phyloP scores from a whole-genome alignment of 345 rosid species.

The Sisymbrium irio region DNA sequence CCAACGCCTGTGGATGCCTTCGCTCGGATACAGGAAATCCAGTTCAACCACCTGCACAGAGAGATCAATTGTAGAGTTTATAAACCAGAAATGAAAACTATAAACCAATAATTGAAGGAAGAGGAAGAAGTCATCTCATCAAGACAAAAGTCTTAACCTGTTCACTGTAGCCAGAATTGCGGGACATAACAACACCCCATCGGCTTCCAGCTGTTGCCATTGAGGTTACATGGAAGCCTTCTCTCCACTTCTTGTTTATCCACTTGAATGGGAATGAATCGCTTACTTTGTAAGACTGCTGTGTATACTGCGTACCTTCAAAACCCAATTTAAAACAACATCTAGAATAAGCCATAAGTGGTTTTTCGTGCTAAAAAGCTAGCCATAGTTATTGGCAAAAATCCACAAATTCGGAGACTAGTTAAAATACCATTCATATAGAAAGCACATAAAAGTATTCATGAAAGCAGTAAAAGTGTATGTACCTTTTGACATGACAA shows the following conservation, averaged over 20 bases:
- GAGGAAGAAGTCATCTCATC: neutral
- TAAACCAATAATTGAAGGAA: neutral
- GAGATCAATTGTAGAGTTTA: neutral
- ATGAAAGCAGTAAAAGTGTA: neutral
- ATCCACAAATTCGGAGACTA: neutral
- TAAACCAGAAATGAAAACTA: neutral
- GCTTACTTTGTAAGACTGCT: conserved; percentile 95
- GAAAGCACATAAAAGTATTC: neutral
- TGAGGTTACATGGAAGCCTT: conserved; percentile 94
- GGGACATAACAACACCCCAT: conserved; percentile 99
- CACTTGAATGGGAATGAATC: conserved; percentile 97
- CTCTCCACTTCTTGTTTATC: conserved; percentile 99
- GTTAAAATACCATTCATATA: neutral
- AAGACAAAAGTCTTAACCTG: conserved; percentile 53
- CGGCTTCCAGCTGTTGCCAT: conserved; percentile 97
- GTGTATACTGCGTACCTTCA: conserved; percentile 82
- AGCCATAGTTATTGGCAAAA: neutral
- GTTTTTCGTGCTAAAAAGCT: neutral
- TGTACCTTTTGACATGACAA: conserved; percentile 97
- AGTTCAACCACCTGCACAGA: conserved; percentile 82
- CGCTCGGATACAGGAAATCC: conserved; percentile 98
- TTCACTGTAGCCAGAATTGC: conserved; percentile 87
- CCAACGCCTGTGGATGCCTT: conserved; percentile 96
- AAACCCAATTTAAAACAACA: conserved; percentile 14
- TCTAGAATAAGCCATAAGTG: neutral